Evolutionary conservation across 164 flowering plant species (phyloP).

Genomic region (Aristolochia contorta): DNA sequence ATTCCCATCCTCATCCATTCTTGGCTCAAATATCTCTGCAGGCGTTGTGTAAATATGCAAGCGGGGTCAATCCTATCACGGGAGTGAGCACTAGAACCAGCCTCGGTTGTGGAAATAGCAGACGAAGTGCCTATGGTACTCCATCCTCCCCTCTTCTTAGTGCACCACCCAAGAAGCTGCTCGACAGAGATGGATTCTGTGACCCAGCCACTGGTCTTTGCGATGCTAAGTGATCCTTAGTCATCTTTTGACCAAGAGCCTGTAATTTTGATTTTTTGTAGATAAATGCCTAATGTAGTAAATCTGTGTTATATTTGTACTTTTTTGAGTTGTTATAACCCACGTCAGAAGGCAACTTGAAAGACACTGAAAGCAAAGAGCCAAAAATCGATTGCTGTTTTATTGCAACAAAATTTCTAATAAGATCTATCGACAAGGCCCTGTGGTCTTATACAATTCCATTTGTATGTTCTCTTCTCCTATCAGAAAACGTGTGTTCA

Average conservation of each 20-base stretch:
- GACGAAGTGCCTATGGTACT: constrained; percentile 76
- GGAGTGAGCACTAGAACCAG: constrained; percentile 85
- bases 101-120: constrained; percentile 81
- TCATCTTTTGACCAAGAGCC: too few species aligned
- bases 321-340: too few species aligned
- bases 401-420: background rate
- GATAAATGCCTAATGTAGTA: background rate
- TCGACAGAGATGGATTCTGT: constrained; percentile 85
- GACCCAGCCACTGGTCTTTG: constrained; percentile 70
- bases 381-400: background rate
- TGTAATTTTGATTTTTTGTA: constrained; percentile 1
- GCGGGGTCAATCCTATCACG: constrained; percentile 76
- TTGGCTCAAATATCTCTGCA: constrained; percentile 11
- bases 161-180: constrained; percentile 77
- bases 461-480: background rate
- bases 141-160: constrained; percentile 90
- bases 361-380: background rate
- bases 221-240: constrained; percentile 40
- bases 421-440: background rate
- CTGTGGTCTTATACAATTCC: background rate
- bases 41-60: constrained; percentile 98
- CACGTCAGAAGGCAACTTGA: too few species aligned
- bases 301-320: too few species aligned
- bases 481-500: constrained; percentile 11
- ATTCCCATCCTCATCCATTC: background rate